Conservation (phyloP, 371 early-diverging fungal genomes). For the Syncephalastrum monosporum region DNA sequence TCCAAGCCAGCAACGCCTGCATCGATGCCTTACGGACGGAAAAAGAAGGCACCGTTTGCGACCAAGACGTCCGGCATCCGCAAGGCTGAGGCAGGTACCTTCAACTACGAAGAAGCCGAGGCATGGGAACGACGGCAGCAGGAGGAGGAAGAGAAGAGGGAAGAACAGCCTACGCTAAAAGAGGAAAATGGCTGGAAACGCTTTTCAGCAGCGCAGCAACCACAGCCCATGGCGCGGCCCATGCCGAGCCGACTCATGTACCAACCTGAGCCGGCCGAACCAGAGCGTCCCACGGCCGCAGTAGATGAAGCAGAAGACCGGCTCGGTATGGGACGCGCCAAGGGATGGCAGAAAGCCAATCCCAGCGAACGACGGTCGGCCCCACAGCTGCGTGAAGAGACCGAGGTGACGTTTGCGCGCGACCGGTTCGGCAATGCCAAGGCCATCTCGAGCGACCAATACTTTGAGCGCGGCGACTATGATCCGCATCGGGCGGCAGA, state of each 20-base stretch:
- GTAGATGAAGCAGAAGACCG: conserved; percentile 24
- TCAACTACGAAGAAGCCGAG: conserved; percentile 86
- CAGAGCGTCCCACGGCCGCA: no score
- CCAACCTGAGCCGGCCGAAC: no score
- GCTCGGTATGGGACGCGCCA: conserved; percentile 53
- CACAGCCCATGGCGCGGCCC: background rate
- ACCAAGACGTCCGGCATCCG: conserved; percentile 12
- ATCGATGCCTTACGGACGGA: background rate
- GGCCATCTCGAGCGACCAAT: conserved; percentile 86
- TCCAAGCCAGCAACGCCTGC: background rate
- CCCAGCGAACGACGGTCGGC: background rate
- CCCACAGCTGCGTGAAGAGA: background rate
- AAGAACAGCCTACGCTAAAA: background rate
- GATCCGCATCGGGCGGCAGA: conserved; percentile 52
- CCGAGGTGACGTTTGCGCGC: conserved; percentile 47
- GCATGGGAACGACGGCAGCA: conserved; percentile 75
- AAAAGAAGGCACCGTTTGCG: conserved; percentile 4
- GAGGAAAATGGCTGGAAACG: background rate
- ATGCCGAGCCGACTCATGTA: background rate
- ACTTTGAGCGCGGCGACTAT: conserved; percentile 76
- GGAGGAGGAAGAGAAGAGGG: conserved; percentile 52
- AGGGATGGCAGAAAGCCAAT: conserved; percentile 45
- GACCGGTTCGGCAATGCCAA: conserved; percentile 77
- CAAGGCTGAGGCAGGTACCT: conserved; percentile 10
- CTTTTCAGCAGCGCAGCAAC: background rate